A percentile compares a stretch with the other conserved stretches of the same genome.
Evolutionary conservation across 768 basidiomycete genomes (phyloP).

Genomic region (Strobilomyces echinocephalus): DNA sequence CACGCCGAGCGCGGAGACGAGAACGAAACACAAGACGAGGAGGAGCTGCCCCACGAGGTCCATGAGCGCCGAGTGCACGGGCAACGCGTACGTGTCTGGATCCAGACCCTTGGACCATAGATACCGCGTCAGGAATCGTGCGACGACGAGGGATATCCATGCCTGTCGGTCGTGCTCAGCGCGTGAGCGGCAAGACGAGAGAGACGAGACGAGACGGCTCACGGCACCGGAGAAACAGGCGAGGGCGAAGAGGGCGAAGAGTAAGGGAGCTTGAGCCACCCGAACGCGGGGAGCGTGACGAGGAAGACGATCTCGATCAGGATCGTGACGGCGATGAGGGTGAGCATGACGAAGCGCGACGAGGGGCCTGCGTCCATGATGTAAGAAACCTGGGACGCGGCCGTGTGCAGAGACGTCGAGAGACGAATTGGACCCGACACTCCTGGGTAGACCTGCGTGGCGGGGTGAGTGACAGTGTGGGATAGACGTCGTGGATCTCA

Average conservation of each 20-base stretch:
- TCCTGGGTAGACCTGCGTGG: no score
- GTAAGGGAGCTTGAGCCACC: constrained; percentile 70
- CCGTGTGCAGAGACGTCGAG: constrained; percentile 78
- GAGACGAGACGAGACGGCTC: no score
- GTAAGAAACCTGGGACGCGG: constrained; percentile 8
- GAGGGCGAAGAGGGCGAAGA: constrained; percentile 66
- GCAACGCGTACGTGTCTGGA: constrained; percentile 92
- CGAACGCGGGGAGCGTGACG: constrained; percentile 53
- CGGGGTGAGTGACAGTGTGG: no score
- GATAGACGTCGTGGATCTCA: no score
- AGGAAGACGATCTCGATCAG: constrained; percentile 80
- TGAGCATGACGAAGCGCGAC: constrained; percentile 53
- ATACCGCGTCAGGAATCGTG: constrained; percentile 64
- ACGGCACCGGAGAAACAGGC: constrained; percentile 70
- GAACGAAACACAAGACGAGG: constrained; percentile 73
- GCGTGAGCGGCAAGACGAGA: no score
- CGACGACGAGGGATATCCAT: constrained; percentile 58
- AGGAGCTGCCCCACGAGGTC: constrained; percentile 80
- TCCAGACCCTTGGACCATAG: constrained; percentile 77
- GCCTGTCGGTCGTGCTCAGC: constrained; percentile 43
- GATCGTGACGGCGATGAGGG: constrained; percentile 70
- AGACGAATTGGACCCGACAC: constrained; percentile 89
- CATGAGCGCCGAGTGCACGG: constrained; percentile 84
- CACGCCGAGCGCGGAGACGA: constrained; percentile 37
- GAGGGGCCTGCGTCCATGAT: constrained; percentile 12